Evolutionary conservation across 306 rosid genomes (phyloP), one percentile per base, ranked within the genome.

Genomic region (Acacia acuminata): DNA sequence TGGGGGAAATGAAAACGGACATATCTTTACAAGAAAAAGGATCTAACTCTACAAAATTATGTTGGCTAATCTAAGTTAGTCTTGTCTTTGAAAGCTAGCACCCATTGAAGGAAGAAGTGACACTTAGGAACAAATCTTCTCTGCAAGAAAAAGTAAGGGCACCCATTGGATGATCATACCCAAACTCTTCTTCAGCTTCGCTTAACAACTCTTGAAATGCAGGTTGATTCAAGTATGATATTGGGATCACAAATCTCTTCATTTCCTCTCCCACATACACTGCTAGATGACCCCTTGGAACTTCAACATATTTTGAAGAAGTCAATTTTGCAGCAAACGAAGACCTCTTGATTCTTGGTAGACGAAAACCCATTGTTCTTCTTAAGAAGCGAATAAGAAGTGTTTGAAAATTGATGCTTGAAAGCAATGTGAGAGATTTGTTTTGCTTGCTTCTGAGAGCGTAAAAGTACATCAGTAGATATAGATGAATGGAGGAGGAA

Each of bases 261-360:
- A 40, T 69, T 58, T 82, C 69, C n/a, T 82, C 85, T 16, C 85
- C 85, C 10, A 82, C 78, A 32, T 58, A 69, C 3, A 82, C 48
- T 16, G 73, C 69, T 10, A 82, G 40, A 55, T 58, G 44, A 3
- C 82, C 85, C 13, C 43, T 82, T 32, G 77, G 73, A 10, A 24
- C 67, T 61, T 61, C 67, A 24, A 15, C 1, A 24, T 16, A 24
- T 61, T 61, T 61, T 61, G 67, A 61, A 61, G 65, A 58, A 7
- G 13, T 22, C 32, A 22, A 2, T 58, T 58, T 58, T 58, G 5
- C 65, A 10, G 2, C 14, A n/a, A 58, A 58, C 12, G 65, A 58
- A 8, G 67, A 25, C 36, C 67, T 61, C 14, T 0, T 61, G 0
- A 24, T 22, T 0, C 16, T 17, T 9, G 36, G 67, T 3, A 61